Percentiles rank a stretch among this genome's conserved stretches.
These are phyloP conservation scores for Vararia minispora DNA, from an alignment of 768 basidiomycete species.

Conservation along the genomic window DNA sequence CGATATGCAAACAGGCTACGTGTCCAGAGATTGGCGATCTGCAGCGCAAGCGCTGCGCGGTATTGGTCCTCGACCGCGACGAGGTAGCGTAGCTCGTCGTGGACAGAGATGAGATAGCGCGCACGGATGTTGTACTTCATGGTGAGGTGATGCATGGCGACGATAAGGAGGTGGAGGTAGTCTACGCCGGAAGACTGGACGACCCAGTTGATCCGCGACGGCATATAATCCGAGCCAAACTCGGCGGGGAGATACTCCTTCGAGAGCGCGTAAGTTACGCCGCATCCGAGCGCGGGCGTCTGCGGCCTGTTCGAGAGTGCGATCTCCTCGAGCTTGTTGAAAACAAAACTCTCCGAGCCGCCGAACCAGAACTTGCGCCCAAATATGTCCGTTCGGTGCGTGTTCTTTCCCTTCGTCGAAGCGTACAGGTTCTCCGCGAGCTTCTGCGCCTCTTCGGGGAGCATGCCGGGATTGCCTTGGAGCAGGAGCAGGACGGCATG, in stretches of 20 bases:
- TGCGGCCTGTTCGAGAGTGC: constrained; percentile 77
- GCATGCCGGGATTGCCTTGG: constrained; percentile 74
- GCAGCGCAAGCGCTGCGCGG: constrained; percentile 84
- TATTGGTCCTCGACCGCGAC: constrained; percentile 83
- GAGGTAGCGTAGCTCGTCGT: constrained; percentile 93
- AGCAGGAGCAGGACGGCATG: constrained; percentile 83
- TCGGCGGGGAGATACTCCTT: constrained; percentile 76
- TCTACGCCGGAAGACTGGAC: constrained; percentile 98
- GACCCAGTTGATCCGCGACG: constrained; percentile 98
- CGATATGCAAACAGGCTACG: constrained; percentile 81
- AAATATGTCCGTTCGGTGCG: constrained; percentile 63
- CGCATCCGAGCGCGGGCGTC: constrained; percentile 91
- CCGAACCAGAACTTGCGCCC: constrained; percentile 91
- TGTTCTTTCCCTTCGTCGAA: constrained; percentile 89
- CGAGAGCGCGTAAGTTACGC: constrained; percentile 86
- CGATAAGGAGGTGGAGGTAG: constrained; percentile 93
- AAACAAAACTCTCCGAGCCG: constrained; percentile 90
- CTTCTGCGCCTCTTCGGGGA: constrained; percentile 65
- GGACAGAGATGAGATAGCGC: constrained; percentile 91
- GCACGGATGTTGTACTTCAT: constrained; percentile 75
- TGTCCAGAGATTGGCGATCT: constrained; percentile 95
- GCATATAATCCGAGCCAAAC: constrained; percentile 83
- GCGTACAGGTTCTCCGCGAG: constrained; percentile 80
- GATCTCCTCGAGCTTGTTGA: constrained; percentile 96
- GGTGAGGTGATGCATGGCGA: constrained; percentile 86